Evolutionary conservation across 805 yeast genomes (phyloP), one percentile per base, ranked within the genome.

Genomic region (Wickerhamomyces silvicola): DNA sequence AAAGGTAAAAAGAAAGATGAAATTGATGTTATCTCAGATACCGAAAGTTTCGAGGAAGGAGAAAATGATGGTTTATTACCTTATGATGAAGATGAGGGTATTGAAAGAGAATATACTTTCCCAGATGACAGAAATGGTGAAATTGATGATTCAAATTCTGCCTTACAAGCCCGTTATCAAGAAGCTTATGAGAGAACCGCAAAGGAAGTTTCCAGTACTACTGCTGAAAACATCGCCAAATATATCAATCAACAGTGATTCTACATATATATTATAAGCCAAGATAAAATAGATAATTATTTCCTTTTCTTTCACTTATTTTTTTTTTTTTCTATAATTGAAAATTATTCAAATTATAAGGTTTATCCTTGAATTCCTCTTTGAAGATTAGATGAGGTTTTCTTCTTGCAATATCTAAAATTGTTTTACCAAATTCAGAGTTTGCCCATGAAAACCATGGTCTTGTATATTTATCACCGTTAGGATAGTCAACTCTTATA

Each of bases 381-480:
- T 69, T 70, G 47, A 83, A 79, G 10, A 85, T 70, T 42, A 84
- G 58, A 47, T 81, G 72, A 0, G 94, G 94, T 50, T 81, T 82
- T 31, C 81, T 61, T 36, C 68, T 59, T 2, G 90, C 87, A 39
- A 86, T 59, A 46, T 84, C 80, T 28, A 86, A 54, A n/a, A 86
- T 78, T 1, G 94, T 80, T 55, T 83, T 83, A 14, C 87, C 95
- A 59, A 86, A 84, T 56, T 87, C 95, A 1, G 94, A 77, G 52
- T 86, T 86, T 45, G 94, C 82, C 96, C 96, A 86, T 5, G 94
- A 81, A 62, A 87, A 87, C 96, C 96, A 86, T 3, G 92, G 73
- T 38, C 96, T 62, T 0, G 95, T 82, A 52, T 57, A 87, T n/a
- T 55, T 56, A 8, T 38, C 35, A 2, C 74, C 77, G 2, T 42